These are phyloP conservation scores for Ceratopteris richardii DNA, from an alignment of 75 land plant species.

Conservation along the genomic window DNA sequence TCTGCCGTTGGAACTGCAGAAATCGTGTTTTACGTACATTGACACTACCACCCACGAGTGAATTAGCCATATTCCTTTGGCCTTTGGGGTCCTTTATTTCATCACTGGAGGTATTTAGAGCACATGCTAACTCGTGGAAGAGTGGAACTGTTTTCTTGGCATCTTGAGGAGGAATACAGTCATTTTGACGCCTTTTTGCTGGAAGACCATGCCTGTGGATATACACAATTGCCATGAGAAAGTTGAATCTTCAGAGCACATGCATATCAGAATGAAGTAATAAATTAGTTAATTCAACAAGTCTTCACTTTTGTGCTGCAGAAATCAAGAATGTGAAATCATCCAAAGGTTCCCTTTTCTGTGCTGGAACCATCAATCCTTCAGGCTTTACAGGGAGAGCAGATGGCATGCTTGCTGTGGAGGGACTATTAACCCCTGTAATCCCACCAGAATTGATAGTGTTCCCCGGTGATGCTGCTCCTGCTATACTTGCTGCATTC, in stretches of 20 bases:
- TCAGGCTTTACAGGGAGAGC: constrained; percentile 5
- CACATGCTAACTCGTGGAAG: constrained; percentile 21
- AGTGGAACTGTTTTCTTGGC: constrained; percentile 30
- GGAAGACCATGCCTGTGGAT: constrained; percentile 63
- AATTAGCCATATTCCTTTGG: constrained; percentile 50
- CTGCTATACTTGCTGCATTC: constrained; percentile 33
- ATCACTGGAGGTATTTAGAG: constrained; percentile 37
- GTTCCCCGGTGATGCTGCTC: constrained; percentile 71
- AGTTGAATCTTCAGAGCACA: not conserved
- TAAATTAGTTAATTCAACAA: not conserved
- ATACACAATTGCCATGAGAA: no score
- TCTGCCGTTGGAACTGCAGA: constrained; percentile 38
- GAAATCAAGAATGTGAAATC: not conserved
- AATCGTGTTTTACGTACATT: constrained; percentile 62
- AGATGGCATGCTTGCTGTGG: constrained; percentile 40
- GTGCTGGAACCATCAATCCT: constrained; percentile 1
- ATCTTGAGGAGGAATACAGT: constrained; percentile 27
- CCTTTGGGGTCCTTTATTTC: constrained; percentile 50
- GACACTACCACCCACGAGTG: constrained; percentile 66
- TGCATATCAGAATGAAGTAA: not conserved
- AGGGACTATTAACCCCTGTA: constrained; percentile 60
- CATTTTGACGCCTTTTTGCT: constrained; percentile 48
- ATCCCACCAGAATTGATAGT: constrained; percentile 50
- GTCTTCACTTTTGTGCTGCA: not conserved
- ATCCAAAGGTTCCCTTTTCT: constrained; percentile 1